Base-by-base conservation (phyloP, 2,329 filamentous ascomycete genomes). In the Pseudogymnoascus sp. region DNA sequence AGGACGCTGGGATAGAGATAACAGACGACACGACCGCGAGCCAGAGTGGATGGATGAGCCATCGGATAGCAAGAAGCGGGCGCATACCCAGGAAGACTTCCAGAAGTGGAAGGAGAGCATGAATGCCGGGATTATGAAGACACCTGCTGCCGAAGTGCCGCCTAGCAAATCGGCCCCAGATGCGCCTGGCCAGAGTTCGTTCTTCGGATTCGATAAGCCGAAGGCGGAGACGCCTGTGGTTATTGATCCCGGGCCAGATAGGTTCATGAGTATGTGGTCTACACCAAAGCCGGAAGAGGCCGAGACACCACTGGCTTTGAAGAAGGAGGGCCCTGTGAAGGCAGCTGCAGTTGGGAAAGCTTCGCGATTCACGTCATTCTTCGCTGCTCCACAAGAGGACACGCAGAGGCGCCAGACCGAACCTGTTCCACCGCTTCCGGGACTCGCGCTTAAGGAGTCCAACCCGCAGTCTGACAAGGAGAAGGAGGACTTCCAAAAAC, bases 41-140 rank as follows among this genome's bases (percentile, higher is more conserved):
- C 93, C 93, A 4, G 93, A 96, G 75, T 96, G 93, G 93, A 82
- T 96, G 75, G 91, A 96, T 72, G 83, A 88, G 64, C 85, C 86
- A 15, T 82, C 82, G 21, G 87, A 88, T 64, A 40, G 33, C 17
- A 85, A 88, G 70, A 78, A 83, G 37, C 85, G 88, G 70, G 83
- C 82, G 4, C 89, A 91, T 70, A 96, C 92, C 0, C 88, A 91
- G 70, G 92, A 96, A 72, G 93, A 97, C 68, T 96, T 97, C 75
- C 88, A 96, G 77, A 90, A 90, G 68, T 97, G 93, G 86, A 96
- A 96, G 82, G 91, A 96, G 70, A 83, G 83, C 67, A 96, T 96
- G 91, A 72, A 68, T 42, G 63, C 67, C 62, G 61, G 65, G 19
- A 59, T 60, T 40, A 62, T 59, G 35, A 72, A 71, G 60, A 65